These are phyloP conservation scores for Babesia gibsoni DNA, from an alignment of 169 alveolate species.

Conservation along the genomic window DNA sequence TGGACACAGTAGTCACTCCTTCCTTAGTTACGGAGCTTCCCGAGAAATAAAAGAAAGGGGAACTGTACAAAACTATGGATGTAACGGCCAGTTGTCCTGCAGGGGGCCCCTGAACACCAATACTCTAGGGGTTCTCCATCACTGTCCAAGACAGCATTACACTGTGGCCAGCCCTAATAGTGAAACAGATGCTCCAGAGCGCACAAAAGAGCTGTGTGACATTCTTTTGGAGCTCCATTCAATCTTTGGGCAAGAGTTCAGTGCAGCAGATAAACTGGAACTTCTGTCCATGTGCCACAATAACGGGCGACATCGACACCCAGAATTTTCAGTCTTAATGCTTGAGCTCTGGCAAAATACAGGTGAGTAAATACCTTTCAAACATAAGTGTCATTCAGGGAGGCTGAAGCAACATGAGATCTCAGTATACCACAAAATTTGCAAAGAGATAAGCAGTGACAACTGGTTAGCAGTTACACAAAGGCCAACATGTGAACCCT, in stretches of 20 bases:
- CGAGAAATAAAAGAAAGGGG: too few relatives aligned
- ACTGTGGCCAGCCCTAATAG: neutral
- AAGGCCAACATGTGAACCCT: neutral
- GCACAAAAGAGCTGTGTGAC: neutral
- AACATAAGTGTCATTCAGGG: neutral
- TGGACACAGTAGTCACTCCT: too few relatives aligned
- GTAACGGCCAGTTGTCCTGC: too few relatives aligned
- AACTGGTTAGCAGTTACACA: neutral
- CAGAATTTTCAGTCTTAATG: neutral
- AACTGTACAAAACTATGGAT: too few relatives aligned
- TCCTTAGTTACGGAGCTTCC: too few relatives aligned
- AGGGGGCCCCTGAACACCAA: too few relatives aligned
- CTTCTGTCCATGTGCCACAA: conserved; percentile 13
- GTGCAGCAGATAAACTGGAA: conserved; percentile 13
- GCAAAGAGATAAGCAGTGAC: conserved; percentile 7
- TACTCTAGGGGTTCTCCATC: too few relatives aligned
- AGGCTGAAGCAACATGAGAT: conserved; percentile 22
- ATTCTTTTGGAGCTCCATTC: conserved; percentile 8
- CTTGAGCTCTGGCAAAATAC: conserved; percentile 36
- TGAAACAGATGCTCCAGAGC: neutral
- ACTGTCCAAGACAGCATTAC: too few relatives aligned
- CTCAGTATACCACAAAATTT: conserved; percentile 24
- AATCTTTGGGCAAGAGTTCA: neutral
- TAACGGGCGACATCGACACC: conserved; percentile 1
- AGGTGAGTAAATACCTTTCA: neutral